Percentiles rank a stretch among this genome's conserved stretches.
phyloP scores from a whole-genome alignment of 1,284 basidiomycete species.

The Puccinia triticina region DNA sequence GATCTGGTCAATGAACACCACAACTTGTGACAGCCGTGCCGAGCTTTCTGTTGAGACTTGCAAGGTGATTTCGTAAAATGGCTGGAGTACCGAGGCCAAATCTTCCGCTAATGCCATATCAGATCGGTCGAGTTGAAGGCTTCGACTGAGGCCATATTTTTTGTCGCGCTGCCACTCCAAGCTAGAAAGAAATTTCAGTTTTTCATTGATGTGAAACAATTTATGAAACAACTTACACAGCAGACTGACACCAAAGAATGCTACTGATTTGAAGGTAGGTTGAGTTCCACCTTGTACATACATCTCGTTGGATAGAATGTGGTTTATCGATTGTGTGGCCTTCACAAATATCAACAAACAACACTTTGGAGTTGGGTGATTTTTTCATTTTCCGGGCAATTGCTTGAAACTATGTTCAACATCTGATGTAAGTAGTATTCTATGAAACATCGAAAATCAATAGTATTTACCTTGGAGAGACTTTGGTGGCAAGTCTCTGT shows the following conservation, averaged over 20 bases:
- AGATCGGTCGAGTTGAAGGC: not conserved
- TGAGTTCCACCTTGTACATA: slow-evolving; percentile 25
- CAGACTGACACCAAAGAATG: not conserved
- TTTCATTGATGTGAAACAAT: too few species aligned
- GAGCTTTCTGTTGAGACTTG: not conserved
- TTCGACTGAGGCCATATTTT: slow-evolving; percentile 11
- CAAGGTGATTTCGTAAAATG: too few species aligned
- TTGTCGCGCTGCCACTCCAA: slow-evolving; percentile 9
- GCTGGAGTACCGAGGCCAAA: not conserved
- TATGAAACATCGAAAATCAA: too few species aligned
- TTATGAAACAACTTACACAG: not conserved
- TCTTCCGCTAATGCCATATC: not conserved
- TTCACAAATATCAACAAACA: not conserved
- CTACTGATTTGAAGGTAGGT: not conserved
- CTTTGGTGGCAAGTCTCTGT: not conserved
- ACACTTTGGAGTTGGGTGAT: not conserved
- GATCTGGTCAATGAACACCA: slow-evolving; percentile 11
- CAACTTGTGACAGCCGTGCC: not conserved
- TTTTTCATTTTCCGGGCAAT: slow-evolving; percentile 16
- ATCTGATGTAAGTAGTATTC: too few species aligned
- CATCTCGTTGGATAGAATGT: not conserved
- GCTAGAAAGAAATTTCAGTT: too few species aligned
- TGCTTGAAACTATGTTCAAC: not conserved
- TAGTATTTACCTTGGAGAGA: not conserved
- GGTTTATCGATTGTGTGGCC: not conserved